Evolutionary conservation across 106 monocot species (phyloP), one percentile per base, ranked within the genome.

Genomic region (Apostasia ramifera): DNA sequence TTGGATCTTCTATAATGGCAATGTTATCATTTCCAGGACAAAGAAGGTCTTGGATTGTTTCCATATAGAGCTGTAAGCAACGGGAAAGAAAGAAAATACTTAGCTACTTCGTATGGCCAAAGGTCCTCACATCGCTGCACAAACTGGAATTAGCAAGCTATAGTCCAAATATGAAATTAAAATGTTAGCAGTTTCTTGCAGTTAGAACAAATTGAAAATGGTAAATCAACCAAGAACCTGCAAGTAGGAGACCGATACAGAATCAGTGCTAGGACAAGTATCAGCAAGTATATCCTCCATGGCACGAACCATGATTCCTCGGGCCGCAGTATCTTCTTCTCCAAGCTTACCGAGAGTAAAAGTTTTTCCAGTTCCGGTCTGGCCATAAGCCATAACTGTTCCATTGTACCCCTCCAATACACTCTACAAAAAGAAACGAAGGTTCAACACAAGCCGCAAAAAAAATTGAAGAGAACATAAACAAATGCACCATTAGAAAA

Each of bases 391-490:
- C 97, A 97, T 97, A 54, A 97, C 73, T 53, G 97, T 97, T 7
- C 97, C 92, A 83, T 97, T 97, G 62, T 97, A 97, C 71, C 97
- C 97, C 64, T 97, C 92, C 75, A 97, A 67, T 73, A 89, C 97
- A 85, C 97, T 97, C 97, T 97, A 70, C 15, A 85, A 11, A 81
- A 74, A 80, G n/a, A 81, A 66, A 72, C 6, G 6, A 55, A 10
- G 66, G 6, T 38, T 58, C 10, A 54, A 53, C 53, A 54, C 13
- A 68, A 53, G 67, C 48, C 12, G 8, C 53, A 53, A 67, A 8
- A 52, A 10, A 53, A 50, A 54, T 48, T 26, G 7, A 63, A 26
- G 13, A 63, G 63, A 4, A 63, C 46, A 48, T 6, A 65, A 65
- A 65, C 13, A 65, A 65, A 65, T 11, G 47, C 5, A 65, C 45